Conservation (phyloP, 306 rosid genomes). For the Hylodesmum podocarpum region DNA sequence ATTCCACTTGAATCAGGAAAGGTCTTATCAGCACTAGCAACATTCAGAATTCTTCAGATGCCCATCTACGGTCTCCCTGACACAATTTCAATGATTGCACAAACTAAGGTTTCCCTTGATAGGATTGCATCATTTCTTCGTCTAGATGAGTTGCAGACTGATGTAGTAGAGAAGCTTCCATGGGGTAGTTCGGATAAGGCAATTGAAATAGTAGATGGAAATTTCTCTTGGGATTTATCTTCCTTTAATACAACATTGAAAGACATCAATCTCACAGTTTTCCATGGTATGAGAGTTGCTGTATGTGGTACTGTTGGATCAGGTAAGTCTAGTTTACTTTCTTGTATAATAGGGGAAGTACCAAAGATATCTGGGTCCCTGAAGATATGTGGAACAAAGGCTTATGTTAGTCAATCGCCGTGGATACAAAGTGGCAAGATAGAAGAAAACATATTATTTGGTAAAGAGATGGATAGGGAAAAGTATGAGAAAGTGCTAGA, state of each 20-base stretch:
- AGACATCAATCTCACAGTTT: constrained; percentile 50
- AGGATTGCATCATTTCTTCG: constrained; percentile 69
- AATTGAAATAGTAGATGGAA: constrained; percentile 59
- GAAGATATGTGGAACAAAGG: constrained; percentile 73
- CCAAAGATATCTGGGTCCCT: constrained; percentile 65
- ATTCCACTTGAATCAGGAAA: constrained; percentile 85
- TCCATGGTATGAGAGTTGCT: constrained; percentile 71
- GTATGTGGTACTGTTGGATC: constrained; percentile 87
- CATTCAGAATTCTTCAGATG: constrained; percentile 74
- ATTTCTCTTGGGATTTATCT: constrained; percentile 72
- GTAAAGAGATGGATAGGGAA: constrained; percentile 67
- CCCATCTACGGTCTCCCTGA: constrained; percentile 70
- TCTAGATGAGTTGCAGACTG: constrained; percentile 61
- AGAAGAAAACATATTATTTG: constrained; percentile 71
- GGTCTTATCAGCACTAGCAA: constrained; percentile 82
- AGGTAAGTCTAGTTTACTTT: constrained; percentile 81
- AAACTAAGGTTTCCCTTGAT: constrained; percentile 80
- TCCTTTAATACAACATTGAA: constrained; percentile 48
- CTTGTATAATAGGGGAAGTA: constrained; percentile 74
- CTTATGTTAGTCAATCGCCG: constrained; percentile 84
- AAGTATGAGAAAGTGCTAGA: constrained; percentile 64
- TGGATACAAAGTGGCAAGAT: constrained; percentile 90
- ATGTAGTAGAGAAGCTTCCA: constrained; percentile 64
- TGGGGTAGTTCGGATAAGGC: constrained; percentile 57
- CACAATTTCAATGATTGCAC: constrained; percentile 66